phyloP scores from a whole-genome alignment of 495 filamentous ascomycete species.

The Aspergillus diversus region DNA sequence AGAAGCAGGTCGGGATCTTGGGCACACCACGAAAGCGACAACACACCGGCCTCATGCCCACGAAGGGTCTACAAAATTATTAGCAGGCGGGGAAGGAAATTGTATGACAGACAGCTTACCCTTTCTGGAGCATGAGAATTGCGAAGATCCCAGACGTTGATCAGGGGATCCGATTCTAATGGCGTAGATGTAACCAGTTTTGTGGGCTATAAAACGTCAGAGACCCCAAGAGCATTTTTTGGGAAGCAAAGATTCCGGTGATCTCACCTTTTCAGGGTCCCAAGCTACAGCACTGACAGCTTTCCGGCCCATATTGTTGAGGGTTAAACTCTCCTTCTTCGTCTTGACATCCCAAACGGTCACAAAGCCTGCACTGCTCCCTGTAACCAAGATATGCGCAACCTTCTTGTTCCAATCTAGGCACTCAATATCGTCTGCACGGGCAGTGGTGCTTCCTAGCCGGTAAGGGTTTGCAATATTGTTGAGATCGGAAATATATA shows the following conservation, averaged over 20 bases:
- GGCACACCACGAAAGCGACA: slow-evolving; percentile 94
- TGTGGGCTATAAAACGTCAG: slow-evolving; percentile 60
- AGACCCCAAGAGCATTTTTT: background rate
- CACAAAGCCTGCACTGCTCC: slow-evolving; percentile 91
- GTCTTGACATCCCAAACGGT: slow-evolving; percentile 98
- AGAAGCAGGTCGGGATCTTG: slow-evolving; percentile 90
- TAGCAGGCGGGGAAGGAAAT: background rate
- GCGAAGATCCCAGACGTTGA: slow-evolving; percentile 91
- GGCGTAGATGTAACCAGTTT: slow-evolving; percentile 93
- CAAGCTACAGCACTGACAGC: slow-evolving; percentile 94
- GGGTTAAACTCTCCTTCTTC: slow-evolving; percentile 91
- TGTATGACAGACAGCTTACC: slow-evolving; percentile 33
- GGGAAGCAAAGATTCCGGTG: background rate
- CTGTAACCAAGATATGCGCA: slow-evolving; percentile 91
- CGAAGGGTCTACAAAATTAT: slow-evolving; percentile 60
- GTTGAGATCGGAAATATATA: slow-evolving; percentile 93
- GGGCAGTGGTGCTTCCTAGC: slow-evolving; percentile 82
- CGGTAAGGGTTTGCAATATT: slow-evolving; percentile 85
- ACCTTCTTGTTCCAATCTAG: slow-evolving; percentile 99
- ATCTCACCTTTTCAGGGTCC: slow-evolving; percentile 80
- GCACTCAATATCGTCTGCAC: slow-evolving; percentile 91
- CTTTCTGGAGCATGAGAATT: slow-evolving; percentile 96
- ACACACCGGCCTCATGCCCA: slow-evolving; percentile 88
- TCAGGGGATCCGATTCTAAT: slow-evolving; percentile 84
- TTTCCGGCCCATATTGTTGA: slow-evolving; percentile 92